phyloP scores from a whole-genome alignment of 257 asterid species.

The Nicotiana otophora region DNA sequence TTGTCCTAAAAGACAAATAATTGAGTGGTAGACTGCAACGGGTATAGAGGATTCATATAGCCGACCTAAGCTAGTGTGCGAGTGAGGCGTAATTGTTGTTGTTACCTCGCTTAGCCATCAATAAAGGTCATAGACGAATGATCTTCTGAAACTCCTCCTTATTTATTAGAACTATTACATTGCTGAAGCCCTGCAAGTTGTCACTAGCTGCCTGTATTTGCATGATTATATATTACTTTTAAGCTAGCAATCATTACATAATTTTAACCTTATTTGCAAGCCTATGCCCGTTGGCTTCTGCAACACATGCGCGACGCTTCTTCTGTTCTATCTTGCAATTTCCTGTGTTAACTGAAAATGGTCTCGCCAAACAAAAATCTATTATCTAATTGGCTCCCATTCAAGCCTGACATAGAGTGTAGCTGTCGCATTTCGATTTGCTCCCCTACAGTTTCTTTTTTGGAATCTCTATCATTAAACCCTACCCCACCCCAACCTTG shows the following conservation, averaged over 20 bases:
- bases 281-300: not conserved
- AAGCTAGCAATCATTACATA: not conserved
- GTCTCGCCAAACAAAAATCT: not conserved
- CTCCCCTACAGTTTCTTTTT: not conserved
- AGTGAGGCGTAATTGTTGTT: not conserved
- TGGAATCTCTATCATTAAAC: not conserved
- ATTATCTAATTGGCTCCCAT: not conserved
- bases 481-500: not conserved
- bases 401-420: not conserved
- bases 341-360: not conserved
- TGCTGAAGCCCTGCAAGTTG: not conserved
- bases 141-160: not conserved
- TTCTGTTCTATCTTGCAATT: not conserved
- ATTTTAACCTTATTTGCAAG: not conserved
- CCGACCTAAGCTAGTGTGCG: not conserved
- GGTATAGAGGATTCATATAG: not conserved
- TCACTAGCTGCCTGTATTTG: not conserved
- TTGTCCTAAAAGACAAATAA: not conserved
- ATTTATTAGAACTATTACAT: not conserved
- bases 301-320: not conserved
- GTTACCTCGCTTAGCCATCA: not conserved
- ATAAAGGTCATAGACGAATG: not conserved
- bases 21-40: not conserved
- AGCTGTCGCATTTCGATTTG: not conserved
- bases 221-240: not conserved